These are phyloP conservation scores for Chrysoporthe deuterocubensis DNA, from an alignment of 2,329 filamentous ascomycete species.

Conservation along the genomic window DNA sequence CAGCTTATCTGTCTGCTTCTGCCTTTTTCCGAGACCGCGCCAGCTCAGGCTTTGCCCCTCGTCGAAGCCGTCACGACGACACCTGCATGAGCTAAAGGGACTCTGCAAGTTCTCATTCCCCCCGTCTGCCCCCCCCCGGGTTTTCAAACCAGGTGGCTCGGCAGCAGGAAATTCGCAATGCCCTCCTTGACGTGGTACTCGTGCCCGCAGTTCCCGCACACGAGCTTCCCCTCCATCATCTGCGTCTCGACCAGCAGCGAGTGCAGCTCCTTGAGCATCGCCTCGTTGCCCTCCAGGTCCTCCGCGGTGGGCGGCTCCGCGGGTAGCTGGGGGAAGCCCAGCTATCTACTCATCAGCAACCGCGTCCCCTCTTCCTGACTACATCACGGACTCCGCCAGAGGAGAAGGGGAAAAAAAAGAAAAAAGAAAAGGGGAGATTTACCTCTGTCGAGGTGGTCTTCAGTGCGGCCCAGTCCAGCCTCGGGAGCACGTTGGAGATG, in stretches of 20 bases:
- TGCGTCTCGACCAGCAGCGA: slow-evolving; percentile 85
- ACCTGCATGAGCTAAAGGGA: neutral
- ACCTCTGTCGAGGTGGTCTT: slow-evolving; percentile 78
- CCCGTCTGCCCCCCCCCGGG: neutral
- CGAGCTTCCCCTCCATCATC: slow-evolving; percentile 84
- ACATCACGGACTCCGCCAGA: neutral
- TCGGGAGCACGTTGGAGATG: slow-evolving; percentile 80
- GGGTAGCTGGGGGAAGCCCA: slow-evolving; percentile 78
- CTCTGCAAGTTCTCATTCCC: neutral
- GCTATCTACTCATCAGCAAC: slow-evolving; percentile 49
- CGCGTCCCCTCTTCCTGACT: slow-evolving; percentile 25
- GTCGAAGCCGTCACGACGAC: neutral
- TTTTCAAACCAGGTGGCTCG: slow-evolving; percentile 79
- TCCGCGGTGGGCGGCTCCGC: slow-evolving; percentile 64
- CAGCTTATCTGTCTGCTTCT: neutral
- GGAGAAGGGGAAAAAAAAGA: neutral
- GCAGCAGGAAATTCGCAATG: slow-evolving; percentile 93
- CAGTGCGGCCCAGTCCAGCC: slow-evolving; percentile 87
- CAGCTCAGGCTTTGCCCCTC: neutral
- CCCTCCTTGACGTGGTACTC: slow-evolving; percentile 95
- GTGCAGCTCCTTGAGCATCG: slow-evolving; percentile 78
- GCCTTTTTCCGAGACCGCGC: neutral
- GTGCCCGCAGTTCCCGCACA: slow-evolving; percentile 89
- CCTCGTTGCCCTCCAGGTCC: slow-evolving; percentile 67
- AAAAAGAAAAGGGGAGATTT: slow-evolving; percentile 24